Conservation (phyloP, 1,139 yeast genomes). For the Yamadazyma blattariae region DNA sequence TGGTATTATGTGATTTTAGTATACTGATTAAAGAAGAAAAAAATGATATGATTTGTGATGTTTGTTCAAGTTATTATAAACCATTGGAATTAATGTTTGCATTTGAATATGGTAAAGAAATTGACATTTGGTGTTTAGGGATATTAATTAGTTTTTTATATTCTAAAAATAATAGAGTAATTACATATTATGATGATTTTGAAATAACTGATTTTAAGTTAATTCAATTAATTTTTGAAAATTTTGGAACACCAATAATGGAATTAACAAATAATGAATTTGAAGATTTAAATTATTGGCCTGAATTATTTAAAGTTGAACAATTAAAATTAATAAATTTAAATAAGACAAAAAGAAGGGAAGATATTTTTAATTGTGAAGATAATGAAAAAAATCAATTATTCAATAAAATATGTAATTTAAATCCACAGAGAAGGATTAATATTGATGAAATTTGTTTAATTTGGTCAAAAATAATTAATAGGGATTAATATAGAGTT, state of each 20-base stretch:
- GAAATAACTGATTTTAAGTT: conserved; percentile 62
- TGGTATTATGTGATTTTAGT: conserved; percentile 74
- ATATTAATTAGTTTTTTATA: conserved; percentile 62
- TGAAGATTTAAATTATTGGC: conserved; percentile 36
- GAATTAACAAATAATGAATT: conserved; percentile 38
- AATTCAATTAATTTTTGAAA: conserved; percentile 56
- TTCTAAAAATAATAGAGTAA: conserved; percentile 42
- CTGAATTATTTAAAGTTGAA: conserved; percentile 28
- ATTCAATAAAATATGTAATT: conserved; percentile 14
- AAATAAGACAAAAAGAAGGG: conserved; percentile 14
- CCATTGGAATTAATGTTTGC: conserved; percentile 86
- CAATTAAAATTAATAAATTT: conserved; percentile 33
- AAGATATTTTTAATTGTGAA: conserved; percentile 28
- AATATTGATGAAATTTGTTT: conserved; percentile 12
- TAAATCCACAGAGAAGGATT: conserved; percentile 23
- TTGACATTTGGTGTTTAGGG: conserved; percentile 85
- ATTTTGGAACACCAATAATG: conserved; percentile 63
- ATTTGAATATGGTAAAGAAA: conserved; percentile 52
- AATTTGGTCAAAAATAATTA: conserved; percentile 1
- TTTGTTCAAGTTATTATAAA: conserved; percentile 74
- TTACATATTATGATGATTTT: conserved; percentile 28
- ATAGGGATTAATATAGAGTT: no score
- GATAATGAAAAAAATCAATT: conserved; percentile 9
- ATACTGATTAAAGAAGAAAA: conserved; percentile 48
- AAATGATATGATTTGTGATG: conserved; percentile 54